These are phyloP conservation scores for Cutaneotrichosporon mucoides DNA, from an alignment of 1,284 basidiomycete species.

Conservation along the genomic window DNA sequence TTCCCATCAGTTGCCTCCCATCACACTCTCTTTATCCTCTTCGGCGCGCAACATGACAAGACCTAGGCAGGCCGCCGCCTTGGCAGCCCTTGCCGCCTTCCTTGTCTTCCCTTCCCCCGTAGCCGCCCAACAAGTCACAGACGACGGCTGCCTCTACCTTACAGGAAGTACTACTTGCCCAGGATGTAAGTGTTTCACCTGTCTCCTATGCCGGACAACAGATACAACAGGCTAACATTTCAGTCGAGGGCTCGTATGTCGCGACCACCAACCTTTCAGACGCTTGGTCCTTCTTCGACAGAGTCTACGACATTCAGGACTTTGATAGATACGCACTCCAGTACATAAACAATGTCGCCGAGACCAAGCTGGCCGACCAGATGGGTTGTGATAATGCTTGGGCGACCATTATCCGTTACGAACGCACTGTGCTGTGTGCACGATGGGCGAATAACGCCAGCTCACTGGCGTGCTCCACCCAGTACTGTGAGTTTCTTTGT, in stretches of 20 bases:
- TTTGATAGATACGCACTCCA: conserved; percentile 1
- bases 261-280: background rate
- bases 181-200: conserved; percentile 1
- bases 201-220: background rate
- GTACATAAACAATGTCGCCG: conserved; percentile 42
- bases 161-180: conserved; percentile 10
- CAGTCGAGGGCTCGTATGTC: conserved; percentile 44
- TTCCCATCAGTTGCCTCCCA: no score
- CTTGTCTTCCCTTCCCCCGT: background rate
- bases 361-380: conserved; percentile 20
- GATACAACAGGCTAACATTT: background rate
- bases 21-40: no score
- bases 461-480: conserved; percentile 22
- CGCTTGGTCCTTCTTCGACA: conserved; percentile 24
- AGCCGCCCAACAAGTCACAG: background rate
- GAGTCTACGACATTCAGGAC: conserved; percentile 7
- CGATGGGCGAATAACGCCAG: conserved; percentile 38
- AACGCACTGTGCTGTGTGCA: conserved; percentile 43
- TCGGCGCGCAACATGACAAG: no score
- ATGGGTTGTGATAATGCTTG: conserved; percentile 26
- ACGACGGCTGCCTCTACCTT: conserved; percentile 8
- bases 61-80: background rate
- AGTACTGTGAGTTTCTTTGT: background rate
- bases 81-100: background rate
- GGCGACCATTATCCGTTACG: conserved; percentile 32